Evolutionary conservation across 345 rosid genomes (phyloP).

Genomic region (Eucalyptus brandiana): DNA sequence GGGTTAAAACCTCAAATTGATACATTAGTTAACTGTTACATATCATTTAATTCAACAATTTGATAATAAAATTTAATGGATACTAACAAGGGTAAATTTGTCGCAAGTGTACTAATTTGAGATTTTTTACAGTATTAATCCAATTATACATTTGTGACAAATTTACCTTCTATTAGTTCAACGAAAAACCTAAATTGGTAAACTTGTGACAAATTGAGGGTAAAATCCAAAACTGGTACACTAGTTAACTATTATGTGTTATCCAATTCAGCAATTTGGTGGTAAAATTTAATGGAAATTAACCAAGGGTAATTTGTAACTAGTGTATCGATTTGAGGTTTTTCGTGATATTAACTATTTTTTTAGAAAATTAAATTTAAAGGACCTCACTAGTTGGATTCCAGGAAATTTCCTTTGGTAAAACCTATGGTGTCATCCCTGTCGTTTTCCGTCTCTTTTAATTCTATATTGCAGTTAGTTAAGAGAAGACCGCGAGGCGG

Average conservation of each 20-base stretch:
- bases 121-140: no score
- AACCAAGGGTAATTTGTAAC: rapidly evolving
- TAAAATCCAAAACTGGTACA: rapidly evolving
- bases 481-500: not conserved
- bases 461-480: no score
- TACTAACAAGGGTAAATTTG: rapidly evolving
- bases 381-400: rapidly evolving
- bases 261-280: rapidly evolving
- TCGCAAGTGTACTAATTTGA: rapidly evolving
- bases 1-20: rapidly evolving
- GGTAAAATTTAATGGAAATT: rapidly evolving
- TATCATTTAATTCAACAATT: no score
- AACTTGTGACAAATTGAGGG: rapidly evolving
- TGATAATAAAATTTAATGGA: no score
- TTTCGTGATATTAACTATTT: rapidly evolving
- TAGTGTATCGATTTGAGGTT: rapidly evolving
- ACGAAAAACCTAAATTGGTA: no score
- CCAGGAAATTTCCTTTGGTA: no score
- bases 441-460: no score
- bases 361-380: no score
- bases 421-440: no score
- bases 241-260: rapidly evolving
- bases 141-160: rapidly evolving
- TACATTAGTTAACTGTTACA: rapidly evolving
- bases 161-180: no score